Percentiles rank a stretch among this genome's conserved stretches.
phyloP scores from a whole-genome alignment of 78 protist genomes.

The Bodo saltans region DNA sequence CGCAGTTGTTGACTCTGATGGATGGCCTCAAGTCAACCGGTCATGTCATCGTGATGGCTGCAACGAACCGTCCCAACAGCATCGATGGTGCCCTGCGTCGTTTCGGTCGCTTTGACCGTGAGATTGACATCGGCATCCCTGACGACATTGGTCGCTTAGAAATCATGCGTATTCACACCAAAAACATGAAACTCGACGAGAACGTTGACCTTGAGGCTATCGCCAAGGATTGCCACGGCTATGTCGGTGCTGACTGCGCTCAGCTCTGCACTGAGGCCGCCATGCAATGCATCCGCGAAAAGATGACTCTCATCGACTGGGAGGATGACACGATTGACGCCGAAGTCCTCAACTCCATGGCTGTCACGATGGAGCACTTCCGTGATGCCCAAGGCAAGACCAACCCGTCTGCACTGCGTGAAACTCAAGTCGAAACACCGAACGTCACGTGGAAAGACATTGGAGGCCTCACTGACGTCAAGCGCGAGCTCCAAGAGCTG shows the following conservation, averaged over 20 bases:
- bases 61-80: slow-evolving; percentile 99
- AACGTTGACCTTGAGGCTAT: slow-evolving; percentile 96
- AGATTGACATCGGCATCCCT: slow-evolving; percentile 99
- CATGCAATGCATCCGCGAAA: slow-evolving; percentile 97
- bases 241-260: slow-evolving; percentile 99
- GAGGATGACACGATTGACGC: slow-evolving; percentile 99
- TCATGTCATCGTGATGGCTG: slow-evolving; percentile 98
- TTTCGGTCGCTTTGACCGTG: slow-evolving; percentile 99
- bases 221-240: slow-evolving; percentile 97
- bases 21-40: slow-evolving; percentile 97
- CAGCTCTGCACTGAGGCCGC: slow-evolving; percentile 99
- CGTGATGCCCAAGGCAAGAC: slow-evolving; percentile 76
- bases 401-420: slow-evolving; percentile 99
- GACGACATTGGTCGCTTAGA: slow-evolving; percentile 97
- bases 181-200: slow-evolving; percentile 98
- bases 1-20: slow-evolving; percentile 99
- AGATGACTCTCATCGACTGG: slow-evolving; percentile 98
- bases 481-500: slow-evolving; percentile 81
- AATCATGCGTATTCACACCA: slow-evolving; percentile 98
- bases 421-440: slow-evolving; percentile 97
- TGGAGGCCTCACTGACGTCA: slow-evolving; percentile 97
- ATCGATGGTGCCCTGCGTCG: slow-evolving; percentile 99
- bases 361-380: slow-evolving; percentile 90
- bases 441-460: slow-evolving; percentile 99
- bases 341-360: slow-evolving; percentile 91